A percentile compares a stretch with the other conserved stretches of the same genome.
Evolutionary conservation across 1,284 basidiomycete species (phyloP).

Genomic region (Bjerkandera adusta): DNA sequence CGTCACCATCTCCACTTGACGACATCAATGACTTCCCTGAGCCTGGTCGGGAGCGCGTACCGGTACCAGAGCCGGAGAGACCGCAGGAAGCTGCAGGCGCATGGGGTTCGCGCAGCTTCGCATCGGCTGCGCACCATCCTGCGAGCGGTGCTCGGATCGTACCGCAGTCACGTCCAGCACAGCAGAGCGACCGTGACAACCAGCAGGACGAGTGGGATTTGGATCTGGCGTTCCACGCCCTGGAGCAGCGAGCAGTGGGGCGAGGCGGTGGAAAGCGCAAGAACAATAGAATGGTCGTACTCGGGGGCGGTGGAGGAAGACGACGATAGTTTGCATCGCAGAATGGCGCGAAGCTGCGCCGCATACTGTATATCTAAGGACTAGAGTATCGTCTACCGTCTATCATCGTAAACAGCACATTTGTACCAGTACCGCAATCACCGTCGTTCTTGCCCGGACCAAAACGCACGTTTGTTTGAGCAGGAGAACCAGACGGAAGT

Average conservation of each 20-base stretch:
- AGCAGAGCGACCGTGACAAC: constrained; percentile 26
- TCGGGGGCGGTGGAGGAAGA: constrained; percentile 53
- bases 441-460: background rate
- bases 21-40: constrained; percentile 16
- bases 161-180: constrained; percentile 22
- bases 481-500: background rate
- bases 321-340: constrained; percentile 18
- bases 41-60: constrained; percentile 17
- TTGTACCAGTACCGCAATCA: constrained; percentile 7
- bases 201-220: constrained; percentile 71
- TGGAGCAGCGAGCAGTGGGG: constrained; percentile 54
- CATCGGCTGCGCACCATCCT: constrained; percentile 60
- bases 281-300: constrained; percentile 63
- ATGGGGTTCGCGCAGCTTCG: constrained; percentile 79
- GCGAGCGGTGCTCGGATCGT: constrained; percentile 21
- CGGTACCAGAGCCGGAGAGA: constrained; percentile 18
- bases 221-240: constrained; percentile 79
- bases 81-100: constrained; percentile 46
- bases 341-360: background rate
- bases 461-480: background rate
- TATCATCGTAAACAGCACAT: constrained; percentile 1
- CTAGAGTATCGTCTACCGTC: constrained; percentile 3
- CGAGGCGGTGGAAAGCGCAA: constrained; percentile 53
- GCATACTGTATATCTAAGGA: constrained; percentile 9
- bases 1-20: constrained; percentile 26